Conservation (phyloP, 352 stramenopile genomes). For the Globisporangium mamillatum region DNA sequence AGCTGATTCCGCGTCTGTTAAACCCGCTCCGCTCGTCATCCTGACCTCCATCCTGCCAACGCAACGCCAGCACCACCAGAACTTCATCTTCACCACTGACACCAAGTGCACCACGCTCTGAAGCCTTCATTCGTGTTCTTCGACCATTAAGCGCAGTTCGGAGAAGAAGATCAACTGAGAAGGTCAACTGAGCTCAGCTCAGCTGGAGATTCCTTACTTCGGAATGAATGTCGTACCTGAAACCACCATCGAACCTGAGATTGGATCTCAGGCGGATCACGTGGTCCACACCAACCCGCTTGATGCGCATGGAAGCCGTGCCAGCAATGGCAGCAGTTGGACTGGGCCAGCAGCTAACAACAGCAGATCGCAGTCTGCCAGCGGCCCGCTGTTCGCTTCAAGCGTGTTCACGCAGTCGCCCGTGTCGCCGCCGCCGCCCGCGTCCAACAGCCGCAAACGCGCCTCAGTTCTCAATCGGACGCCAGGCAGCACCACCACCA, state of each 20-base stretch:
- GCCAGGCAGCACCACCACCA: not conserved
- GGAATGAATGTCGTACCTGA: conserved; percentile 6
- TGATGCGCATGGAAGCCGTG: not conserved
- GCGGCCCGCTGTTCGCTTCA: not conserved
- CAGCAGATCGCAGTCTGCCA: not conserved
- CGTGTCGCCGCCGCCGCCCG: not conserved
- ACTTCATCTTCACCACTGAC: no score
- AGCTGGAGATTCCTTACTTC: not conserved
- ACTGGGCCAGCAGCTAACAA: not conserved
- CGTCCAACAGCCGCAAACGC: conserved; percentile 16
- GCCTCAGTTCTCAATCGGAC: conserved; percentile 2
- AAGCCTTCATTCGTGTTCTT: not conserved
- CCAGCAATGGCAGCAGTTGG: not conserved
- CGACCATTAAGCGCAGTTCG: not conserved
- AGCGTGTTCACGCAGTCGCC: not conserved
- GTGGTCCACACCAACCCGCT: not conserved
- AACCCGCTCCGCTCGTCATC: not conserved
- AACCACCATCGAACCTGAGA: not conserved
- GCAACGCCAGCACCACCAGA: not conserved
- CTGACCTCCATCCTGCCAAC: not conserved
- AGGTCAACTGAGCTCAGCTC: not conserved
- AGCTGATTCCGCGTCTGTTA: not conserved
- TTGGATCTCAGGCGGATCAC: not conserved
- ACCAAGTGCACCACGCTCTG: not conserved
- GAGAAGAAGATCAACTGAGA: not conserved